Conservation (phyloP, 2,329 filamentous ascomycete genomes). For the Seiridium unicorne region DNA sequence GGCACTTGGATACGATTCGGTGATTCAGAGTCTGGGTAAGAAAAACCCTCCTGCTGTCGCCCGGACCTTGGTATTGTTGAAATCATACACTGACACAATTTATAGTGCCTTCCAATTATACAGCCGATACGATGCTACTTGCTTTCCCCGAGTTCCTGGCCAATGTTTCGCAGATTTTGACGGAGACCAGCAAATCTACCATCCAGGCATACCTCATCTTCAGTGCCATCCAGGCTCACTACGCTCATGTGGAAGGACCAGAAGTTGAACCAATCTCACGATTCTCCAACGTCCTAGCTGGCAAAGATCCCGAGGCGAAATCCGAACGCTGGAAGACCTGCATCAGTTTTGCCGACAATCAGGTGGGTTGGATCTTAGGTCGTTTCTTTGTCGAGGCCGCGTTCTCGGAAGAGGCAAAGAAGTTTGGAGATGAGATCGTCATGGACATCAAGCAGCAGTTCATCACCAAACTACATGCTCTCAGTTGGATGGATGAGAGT, state of each 20-base stretch:
- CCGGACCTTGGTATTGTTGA: not conserved
- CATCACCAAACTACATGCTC: slow-evolving; percentile 39
- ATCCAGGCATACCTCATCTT: slow-evolving; percentile 63
- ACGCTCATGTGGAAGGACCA: slow-evolving; percentile 54
- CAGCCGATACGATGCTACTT: slow-evolving; percentile 54
- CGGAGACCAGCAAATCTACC: slow-evolving; percentile 50
- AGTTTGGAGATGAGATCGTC: slow-evolving; percentile 68
- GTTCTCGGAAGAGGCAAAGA: slow-evolving; percentile 65
- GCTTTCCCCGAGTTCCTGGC: slow-evolving; percentile 59
- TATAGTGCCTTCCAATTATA: slow-evolving; percentile 44
- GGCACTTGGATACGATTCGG: slow-evolving; percentile 49
- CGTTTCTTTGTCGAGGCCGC: slow-evolving; percentile 69
- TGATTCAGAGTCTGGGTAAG: slow-evolving; percentile 45
- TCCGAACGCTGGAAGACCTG: slow-evolving; percentile 68
- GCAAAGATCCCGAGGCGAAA: slow-evolving; percentile 59
- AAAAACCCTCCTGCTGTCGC: not conserved
- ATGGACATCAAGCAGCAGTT: slow-evolving; percentile 69
- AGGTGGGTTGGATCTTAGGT: slow-evolving; percentile 66
- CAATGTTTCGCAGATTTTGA: slow-evolving; percentile 54
- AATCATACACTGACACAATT: too few species aligned
- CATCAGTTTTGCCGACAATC: slow-evolving; percentile 53
- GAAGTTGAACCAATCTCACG: slow-evolving; percentile 57
- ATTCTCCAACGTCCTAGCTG: slow-evolving; percentile 60
- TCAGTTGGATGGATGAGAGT: slow-evolving; percentile 59
- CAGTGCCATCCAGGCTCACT: slow-evolving; percentile 58